These are phyloP conservation scores for Teratosphaeria pseudoeucalypti DNA, from an alignment of 2,329 filamentous ascomycete species.

Conservation along the genomic window DNA sequence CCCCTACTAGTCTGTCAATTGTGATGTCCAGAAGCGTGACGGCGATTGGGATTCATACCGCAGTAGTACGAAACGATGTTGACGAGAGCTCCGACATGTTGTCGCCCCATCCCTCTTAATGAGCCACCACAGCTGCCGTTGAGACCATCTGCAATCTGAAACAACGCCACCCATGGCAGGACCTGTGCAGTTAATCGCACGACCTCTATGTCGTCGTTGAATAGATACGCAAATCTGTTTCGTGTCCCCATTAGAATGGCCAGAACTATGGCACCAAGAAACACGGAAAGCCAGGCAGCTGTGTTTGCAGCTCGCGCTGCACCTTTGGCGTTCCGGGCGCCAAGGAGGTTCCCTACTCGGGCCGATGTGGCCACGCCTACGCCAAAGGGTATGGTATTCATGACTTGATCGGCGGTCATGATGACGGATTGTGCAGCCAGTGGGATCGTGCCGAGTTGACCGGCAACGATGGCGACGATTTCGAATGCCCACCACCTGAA, in stretches of 20 bases:
- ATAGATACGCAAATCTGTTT: constrained; percentile 64
- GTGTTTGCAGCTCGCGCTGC: constrained; percentile 64
- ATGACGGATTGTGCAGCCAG: constrained; percentile 79
- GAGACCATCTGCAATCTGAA: constrained; percentile 81
- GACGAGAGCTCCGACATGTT: constrained; percentile 73
- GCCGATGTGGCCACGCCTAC: constrained; percentile 72
- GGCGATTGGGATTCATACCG: constrained; percentile 31
- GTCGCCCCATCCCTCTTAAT: constrained; percentile 72
- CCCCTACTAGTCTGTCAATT: constrained; percentile 25
- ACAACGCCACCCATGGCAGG: constrained; percentile 77
- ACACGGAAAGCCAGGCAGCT: constrained; percentile 61
- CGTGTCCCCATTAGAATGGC: constrained; percentile 59
- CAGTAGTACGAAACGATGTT: constrained; percentile 79
- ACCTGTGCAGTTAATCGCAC: constrained; percentile 63
- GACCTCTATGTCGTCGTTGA: constrained; percentile 68
- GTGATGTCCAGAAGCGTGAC: not conserved
- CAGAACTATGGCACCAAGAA: constrained; percentile 59
- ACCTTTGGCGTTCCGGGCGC: constrained; percentile 53
- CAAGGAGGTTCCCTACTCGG: constrained; percentile 70
- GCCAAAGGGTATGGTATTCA: constrained; percentile 79
- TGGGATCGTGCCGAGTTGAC: constrained; percentile 64
- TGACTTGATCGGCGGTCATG: constrained; percentile 64
- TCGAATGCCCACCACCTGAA: constrained; percentile 77
- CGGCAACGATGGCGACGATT: constrained; percentile 75
- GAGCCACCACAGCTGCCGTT: constrained; percentile 77